Evolutionary conservation across 192 early-diverging fungal species (phyloP).

Genomic region (Mortierella claussenii): DNA sequence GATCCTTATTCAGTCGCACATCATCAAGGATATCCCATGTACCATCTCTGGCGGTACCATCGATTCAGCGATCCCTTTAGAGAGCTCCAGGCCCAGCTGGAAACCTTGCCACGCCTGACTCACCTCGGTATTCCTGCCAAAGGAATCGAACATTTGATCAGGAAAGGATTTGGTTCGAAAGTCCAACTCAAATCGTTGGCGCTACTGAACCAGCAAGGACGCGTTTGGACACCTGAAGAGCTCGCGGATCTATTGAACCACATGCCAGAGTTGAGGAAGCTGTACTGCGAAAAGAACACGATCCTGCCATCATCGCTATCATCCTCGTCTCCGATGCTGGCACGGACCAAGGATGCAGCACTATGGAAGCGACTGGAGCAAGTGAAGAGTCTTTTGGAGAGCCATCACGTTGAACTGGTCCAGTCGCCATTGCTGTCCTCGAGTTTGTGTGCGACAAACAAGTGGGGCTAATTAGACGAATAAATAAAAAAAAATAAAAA

Average conservation of each 20-base stretch:
- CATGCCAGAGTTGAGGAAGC: conserved; percentile 19
- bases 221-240: conserved; percentile 27
- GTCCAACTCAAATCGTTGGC: conserved; percentile 29
- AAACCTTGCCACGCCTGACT: conserved; percentile 27
- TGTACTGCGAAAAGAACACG: conserved; percentile 42
- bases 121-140: conserved; percentile 41
- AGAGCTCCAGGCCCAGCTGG: conserved; percentile 27
- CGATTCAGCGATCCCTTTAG: conserved; percentile 29
- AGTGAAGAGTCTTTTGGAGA: conserved; percentile 3
- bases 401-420: conserved; percentile 14
- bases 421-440: conserved; percentile 13
- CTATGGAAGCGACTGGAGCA: conserved; percentile 1
- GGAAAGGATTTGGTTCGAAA: conserved; percentile 33
- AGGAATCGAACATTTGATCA: conserved; percentile 38
- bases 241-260: conserved; percentile 24
- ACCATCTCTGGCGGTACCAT: conserved; percentile 31
- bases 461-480: neutral
- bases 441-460: neutral
- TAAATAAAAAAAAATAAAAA: conserved; percentile 3
- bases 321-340: neutral
- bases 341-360: neutral
- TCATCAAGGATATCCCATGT: conserved; percentile 48
- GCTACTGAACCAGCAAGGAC: conserved; percentile 41
- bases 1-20: conserved; percentile 36
- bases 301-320: conserved; percentile 11